Evolutionary conservation across 1,284 basidiomycete genomes (phyloP), one percentile per base, ranked within the genome.

Genomic region (Trametes versicolor): DNA sequence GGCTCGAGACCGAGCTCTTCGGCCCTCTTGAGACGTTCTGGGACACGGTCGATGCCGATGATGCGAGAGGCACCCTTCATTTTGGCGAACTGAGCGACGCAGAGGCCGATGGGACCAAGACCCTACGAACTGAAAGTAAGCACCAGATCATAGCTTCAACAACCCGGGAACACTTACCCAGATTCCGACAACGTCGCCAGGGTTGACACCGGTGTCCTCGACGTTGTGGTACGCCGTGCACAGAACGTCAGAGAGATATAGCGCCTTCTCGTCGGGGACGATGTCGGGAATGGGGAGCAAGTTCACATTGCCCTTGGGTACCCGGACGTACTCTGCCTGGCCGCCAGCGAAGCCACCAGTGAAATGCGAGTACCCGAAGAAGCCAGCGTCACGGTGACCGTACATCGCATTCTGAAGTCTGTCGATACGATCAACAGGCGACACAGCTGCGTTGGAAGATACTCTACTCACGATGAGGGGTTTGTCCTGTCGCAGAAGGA

Each of bases 401-500:
- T 91, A 92, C 84, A 93, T 86, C 36, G 81, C 80, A 45, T 89
- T 86, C 78, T 87, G 82, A 10, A 90, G 75, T 3, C 82, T 85
- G 54, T 32, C n/a, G 10, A 47, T 27, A 2, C 17, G 65, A 48
- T 67, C 10, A 62, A 51, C 15, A 23, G 8, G 27, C 27, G 4
- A 3, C 15, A 8, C 3, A 4, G 0, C 34, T 27, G 2, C 9
- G 2, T 17, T 32, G 23, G 4, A 19, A 10, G 19, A 4, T 7
- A n/a, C n/a, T 36, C n/a, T 0, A 80, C 85, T 69, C 75, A 88
- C 83, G 81, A 83, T 10, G 87, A 90, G 62, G 85, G 82, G 77
- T 93, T 93, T 19, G 90, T 93, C 23, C 80, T 77, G 63, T 92
- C 88, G 74, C 92, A 95, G 77, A 92, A 87, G 1, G 87, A 89